Base-by-base conservation (phyloP, 257 asterid genomes). In the Sherardia arvensis region DNA sequence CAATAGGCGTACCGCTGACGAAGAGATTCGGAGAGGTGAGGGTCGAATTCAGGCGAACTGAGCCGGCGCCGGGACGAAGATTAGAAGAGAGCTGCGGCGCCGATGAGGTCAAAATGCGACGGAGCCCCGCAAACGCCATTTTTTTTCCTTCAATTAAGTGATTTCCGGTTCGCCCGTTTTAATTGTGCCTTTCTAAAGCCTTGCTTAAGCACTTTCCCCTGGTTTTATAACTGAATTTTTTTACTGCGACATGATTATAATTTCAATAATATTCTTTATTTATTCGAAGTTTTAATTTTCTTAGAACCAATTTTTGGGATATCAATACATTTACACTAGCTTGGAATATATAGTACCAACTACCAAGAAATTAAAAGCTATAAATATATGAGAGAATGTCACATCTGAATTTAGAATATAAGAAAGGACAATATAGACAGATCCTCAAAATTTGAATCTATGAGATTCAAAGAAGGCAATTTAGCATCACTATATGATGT, bases 1-100 rank as follows among this genome's bases (percentile, higher is more conserved):
- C 51, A 15, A 43, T 43, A 18, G 17, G 66, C 93, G 30, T 78
- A 88, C 96, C 96, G 49, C 94, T 86, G 45, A 91, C 61, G 83
- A 88, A 91, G 69, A 91, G 98, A 82, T 86, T 88, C 28, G 98
- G 95, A 53, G 77, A 34, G 49, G 95, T 88, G 71, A 88, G 88
- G 22, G 98, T 84, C 28, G 96, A 91, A 71, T 66, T 79, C 54
- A 76, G 74, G 54, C 98, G 96, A 75, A 79, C 59, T 49, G 87
- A 80, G 71, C 80, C 69, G 62, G 79, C 64, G 8, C 76, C 91
- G 48, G 84, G 74, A 15, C 81, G 81, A 63, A 81, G 17, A 63
- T 49, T 72, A 1, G 80, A 70, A 54, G 91, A 66, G 23, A 81
- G 70, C 58, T 82, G 43, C 4, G 84, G 70, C 33, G 75, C 26